Percentiles rank a stretch among this genome's conserved stretches.
These are phyloP conservation scores for Closterium sp. DNA, from an alignment of 139 green algal genomes.

Conservation along the genomic window DNA sequence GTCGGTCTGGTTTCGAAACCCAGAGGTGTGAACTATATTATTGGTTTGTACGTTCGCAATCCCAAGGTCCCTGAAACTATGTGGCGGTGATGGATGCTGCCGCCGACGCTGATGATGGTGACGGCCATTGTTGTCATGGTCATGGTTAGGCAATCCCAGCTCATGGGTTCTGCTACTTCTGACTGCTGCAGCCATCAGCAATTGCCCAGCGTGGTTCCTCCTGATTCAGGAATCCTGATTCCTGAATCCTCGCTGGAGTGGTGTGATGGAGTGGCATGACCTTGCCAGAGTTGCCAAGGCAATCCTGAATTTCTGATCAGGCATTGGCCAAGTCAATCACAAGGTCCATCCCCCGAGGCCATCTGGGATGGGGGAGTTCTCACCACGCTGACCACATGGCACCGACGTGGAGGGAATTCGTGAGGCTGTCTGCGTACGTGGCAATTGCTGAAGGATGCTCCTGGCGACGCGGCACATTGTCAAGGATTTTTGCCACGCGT, in stretches of 20 bases:
- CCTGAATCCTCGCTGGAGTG: background rate
- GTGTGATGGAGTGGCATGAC: background rate
- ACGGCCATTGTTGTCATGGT: too few relatives aligned
- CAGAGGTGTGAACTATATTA: too few relatives aligned
- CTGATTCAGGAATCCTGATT: too few relatives aligned
- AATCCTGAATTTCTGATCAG: background rate
- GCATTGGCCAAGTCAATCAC: background rate
- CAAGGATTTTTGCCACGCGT: background rate
- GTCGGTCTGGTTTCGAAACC: too few relatives aligned
- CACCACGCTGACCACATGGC: background rate
- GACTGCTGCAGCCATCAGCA: background rate
- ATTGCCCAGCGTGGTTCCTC: background rate
- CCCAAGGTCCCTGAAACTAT: too few relatives aligned
- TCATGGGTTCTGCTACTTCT: too few relatives aligned
- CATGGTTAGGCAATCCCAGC: too few relatives aligned
- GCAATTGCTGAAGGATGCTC: background rate
- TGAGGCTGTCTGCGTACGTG: background rate
- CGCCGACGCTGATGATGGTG: too few relatives aligned
- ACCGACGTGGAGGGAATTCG: background rate
- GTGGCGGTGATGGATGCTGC: too few relatives aligned
- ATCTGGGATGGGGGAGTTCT: background rate
- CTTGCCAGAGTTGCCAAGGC: background rate
- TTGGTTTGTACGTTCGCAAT: too few relatives aligned
- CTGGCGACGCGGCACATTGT: background rate
- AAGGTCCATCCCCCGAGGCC: background rate